Evolutionary conservation across 2,329 filamentous ascomycete genomes (phyloP).

Genomic region (Aspergillus novoparasiticus): DNA sequence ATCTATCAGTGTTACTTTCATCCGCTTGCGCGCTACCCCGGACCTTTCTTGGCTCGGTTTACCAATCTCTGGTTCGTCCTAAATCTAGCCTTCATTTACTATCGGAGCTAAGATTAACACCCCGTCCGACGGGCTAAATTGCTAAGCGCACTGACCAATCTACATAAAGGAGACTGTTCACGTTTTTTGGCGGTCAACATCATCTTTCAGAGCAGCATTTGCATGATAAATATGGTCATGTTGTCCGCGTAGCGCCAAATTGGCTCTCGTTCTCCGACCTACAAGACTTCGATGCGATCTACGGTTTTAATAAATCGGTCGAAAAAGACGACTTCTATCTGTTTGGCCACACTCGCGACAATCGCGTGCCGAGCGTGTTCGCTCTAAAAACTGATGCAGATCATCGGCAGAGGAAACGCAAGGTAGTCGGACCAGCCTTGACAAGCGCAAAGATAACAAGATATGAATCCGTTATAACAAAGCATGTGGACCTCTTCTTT

Average conservation of each 20-base stretch:
- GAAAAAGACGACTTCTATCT: slow-evolving; percentile 23
- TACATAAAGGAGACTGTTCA: slow-evolving; percentile 14
- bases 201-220: slow-evolving; percentile 18
- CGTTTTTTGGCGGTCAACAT: slow-evolving; percentile 18
- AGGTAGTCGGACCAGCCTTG: slow-evolving; percentile 18
- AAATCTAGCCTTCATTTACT: background rate
- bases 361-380: slow-evolving; percentile 18
- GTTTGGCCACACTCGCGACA: slow-evolving; percentile 13
- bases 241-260: slow-evolving; percentile 22
- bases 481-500: slow-evolving; percentile 17
- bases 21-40: slow-evolving; percentile 66
- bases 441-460: slow-evolving; percentile 12
- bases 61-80: slow-evolving; percentile 20
- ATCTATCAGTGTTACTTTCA: slow-evolving; percentile 42
- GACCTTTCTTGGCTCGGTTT: slow-evolving; percentile 57
- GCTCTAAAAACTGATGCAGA: slow-evolving; percentile 11
- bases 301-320: slow-evolving; percentile 22
- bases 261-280: slow-evolving; percentile 22
- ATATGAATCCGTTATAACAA: slow-evolving; percentile 16
- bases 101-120: background rate
- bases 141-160: background rate
- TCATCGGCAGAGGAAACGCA: slow-evolving; percentile 20
- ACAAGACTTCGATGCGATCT: slow-evolving; percentile 21
- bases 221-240: slow-evolving; percentile 18
- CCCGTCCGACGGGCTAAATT: background rate